phyloP scores from a whole-genome alignment of 1,139 yeast species.

The Geotrichum fermentans region DNA sequence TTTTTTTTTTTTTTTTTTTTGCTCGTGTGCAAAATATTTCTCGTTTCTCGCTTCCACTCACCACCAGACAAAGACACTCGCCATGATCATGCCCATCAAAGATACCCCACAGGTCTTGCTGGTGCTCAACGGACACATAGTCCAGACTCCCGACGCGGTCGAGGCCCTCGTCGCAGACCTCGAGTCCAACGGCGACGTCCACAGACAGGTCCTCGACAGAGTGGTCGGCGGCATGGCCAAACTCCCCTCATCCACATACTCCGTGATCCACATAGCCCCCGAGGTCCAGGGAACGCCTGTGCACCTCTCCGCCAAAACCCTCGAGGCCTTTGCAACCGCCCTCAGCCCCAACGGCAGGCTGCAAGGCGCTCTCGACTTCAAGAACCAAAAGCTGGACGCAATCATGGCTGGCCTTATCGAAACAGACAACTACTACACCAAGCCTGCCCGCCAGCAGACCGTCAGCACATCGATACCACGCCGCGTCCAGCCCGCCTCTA shows the following conservation, averaged over 20 bases:
- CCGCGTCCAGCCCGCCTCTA: neutral
- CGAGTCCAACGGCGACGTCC: conserved; percentile 19
- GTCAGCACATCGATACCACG: neutral
- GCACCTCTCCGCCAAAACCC: conserved; percentile 27
- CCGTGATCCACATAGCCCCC: conserved; percentile 46
- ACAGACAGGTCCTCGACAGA: conserved; percentile 68
- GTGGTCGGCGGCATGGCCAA: conserved; percentile 53
- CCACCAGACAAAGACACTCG: neutral
- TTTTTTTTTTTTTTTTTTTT: no score
- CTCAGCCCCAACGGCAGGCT: conserved; percentile 1
- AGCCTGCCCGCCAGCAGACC: conserved; percentile 39
- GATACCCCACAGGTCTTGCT: conserved; percentile 2
- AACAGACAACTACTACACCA: conserved; percentile 40
- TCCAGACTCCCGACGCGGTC: conserved; percentile 10
- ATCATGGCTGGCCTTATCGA: conserved; percentile 58
- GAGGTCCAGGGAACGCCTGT: neutral
- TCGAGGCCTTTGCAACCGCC: conserved; percentile 42
- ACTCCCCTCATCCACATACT: conserved; percentile 31
- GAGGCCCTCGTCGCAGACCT: conserved; percentile 8
- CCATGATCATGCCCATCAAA: neutral
- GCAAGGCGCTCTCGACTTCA: conserved; percentile 1
- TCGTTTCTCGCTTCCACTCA: neutral
- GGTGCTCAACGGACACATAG: conserved; percentile 12
- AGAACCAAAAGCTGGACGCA: conserved; percentile 38
- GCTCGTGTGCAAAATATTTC: no score